Evolutionary conservation across 2,329 filamentous ascomycete species (phyloP), one percentile per base, ranked within the genome.

Genomic region (Tolypocladium sp.): DNA sequence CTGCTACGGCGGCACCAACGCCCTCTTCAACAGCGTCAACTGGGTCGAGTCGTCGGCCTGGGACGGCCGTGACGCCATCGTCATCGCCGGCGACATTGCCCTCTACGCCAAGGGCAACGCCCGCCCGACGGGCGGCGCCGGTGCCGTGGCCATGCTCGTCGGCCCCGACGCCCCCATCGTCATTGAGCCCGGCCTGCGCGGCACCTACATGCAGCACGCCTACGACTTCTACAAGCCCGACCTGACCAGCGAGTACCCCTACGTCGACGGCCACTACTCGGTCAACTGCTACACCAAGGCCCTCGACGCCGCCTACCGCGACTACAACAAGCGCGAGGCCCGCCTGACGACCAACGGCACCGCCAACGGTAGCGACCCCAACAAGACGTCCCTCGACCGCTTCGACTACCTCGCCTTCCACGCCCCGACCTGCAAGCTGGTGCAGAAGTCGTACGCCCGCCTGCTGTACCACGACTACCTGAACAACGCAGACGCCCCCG

Each of bases 171-270:
- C 90, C 57, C 89, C 89, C 59, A 78, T 93, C 63, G 88, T 87
- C 62, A 79, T 89, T 64, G 90, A 93, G 77, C 85, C 90, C 57
- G 90, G 90, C 71, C 84, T 92, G 71, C 87, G 90, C 70, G 90
- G 88, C 71, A 87, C 81, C 68, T 91, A 90, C 80, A 88, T 92
- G 86, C 82, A 87, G 74, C 90, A 93, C 77, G 87, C 87, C 68
- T 94, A 93, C 76, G 90, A 93, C 75, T 93, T 93, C 75, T 93
- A 91, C 85, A 93, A 93, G 86, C 89, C 90, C 69, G 90, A 93
- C 75, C 80, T 93, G 65, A 89, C 89, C 70, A 91, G 87, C 82
- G 90, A 93, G 77, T 93, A 93, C 78, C 90, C 90, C 64, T 87
- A 90, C 70, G 90, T 93, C 60, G 90, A 93, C 68, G 90, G 90